These are phyloP conservation scores for Xerocomellus dryophilus DNA, from an alignment of 768 basidiomycete genomes.

Conservation along the genomic window DNA sequence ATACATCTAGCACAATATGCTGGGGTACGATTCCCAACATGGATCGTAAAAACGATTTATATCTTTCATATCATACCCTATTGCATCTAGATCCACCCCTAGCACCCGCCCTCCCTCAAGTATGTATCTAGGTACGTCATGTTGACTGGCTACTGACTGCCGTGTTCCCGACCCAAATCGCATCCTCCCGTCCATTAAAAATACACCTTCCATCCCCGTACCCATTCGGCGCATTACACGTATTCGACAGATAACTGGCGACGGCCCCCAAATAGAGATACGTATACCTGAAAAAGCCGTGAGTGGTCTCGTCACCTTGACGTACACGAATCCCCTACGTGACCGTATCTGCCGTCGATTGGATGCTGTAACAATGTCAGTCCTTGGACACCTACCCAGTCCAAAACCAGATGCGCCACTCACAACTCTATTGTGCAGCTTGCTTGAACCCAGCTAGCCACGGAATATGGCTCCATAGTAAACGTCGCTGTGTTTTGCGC, in stretches of 20 bases:
- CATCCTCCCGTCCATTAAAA: conserved; percentile 5
- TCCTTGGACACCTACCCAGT: not conserved
- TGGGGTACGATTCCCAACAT: not conserved
- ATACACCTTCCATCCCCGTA: conserved; percentile 1
- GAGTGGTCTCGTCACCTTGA: not conserved
- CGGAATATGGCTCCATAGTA: not conserved
- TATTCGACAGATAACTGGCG: not conserved
- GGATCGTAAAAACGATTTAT: not conserved
- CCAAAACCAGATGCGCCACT: not conserved
- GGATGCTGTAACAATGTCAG: not conserved
- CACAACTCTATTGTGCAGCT: conserved; percentile 8
- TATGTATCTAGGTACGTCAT: not conserved
- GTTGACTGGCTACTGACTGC: not conserved
- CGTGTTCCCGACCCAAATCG: conserved; percentile 2
- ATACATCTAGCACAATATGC: not conserved
- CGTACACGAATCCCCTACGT: not conserved
- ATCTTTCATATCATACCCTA: too few species aligned
- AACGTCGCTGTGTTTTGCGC: not conserved
- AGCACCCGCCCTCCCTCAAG: too few species aligned
- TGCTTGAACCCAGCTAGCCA: not conserved
- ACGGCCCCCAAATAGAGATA: not conserved
- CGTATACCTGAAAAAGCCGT: conserved; percentile 4
- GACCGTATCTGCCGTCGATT: conserved; percentile 7
- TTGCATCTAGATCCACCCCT: too few species aligned
- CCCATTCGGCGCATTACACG: not conserved